A percentile compares a stretch with the other conserved stretches of the same genome.
Conservation (phyloP, 140 eudicot species). For the Ambrosia hybrid region DNA sequence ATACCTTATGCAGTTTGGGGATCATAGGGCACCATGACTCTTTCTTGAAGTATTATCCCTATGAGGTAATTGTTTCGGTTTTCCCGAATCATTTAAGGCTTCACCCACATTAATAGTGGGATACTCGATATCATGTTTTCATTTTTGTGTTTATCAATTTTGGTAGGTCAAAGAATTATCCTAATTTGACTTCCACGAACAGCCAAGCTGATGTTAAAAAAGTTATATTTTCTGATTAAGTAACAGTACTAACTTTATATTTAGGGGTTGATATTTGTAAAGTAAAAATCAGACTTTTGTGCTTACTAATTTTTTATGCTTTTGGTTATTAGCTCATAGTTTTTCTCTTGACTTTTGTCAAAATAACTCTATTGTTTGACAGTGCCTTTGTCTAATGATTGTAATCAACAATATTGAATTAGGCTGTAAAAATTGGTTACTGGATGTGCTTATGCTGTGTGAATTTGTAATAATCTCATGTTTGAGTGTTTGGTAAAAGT, state of each 20-base stretch:
- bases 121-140: not conserved
- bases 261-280: not conserved
- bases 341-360: not conserved
- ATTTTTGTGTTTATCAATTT: too few species aligned
- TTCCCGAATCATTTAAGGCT: not conserved
- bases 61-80: slow-evolving; percentile 31
- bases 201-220: not conserved
- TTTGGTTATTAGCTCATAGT: not conserved
- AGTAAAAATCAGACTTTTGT: not conserved
- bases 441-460: slow-evolving; percentile 11
- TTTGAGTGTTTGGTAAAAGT: not conserved
- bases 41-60: slow-evolving; percentile 76
- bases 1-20: slow-evolving; percentile 95
- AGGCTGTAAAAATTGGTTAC: not conserved
- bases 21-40: slow-evolving; percentile 62
- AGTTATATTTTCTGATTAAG: not conserved
- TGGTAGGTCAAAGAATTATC: not conserved
- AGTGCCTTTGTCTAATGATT: not conserved
- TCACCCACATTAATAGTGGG: not conserved
- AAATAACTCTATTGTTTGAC: too few species aligned
- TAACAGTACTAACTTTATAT: not conserved
- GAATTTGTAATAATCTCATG: not conserved
- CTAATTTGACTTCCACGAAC: not conserved
- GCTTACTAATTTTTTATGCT: not conserved
- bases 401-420: not conserved